These are phyloP conservation scores for Aegilops bicornis DNA, from an alignment of 176 grass and related monocot genomes.

Conservation along the genomic window DNA sequence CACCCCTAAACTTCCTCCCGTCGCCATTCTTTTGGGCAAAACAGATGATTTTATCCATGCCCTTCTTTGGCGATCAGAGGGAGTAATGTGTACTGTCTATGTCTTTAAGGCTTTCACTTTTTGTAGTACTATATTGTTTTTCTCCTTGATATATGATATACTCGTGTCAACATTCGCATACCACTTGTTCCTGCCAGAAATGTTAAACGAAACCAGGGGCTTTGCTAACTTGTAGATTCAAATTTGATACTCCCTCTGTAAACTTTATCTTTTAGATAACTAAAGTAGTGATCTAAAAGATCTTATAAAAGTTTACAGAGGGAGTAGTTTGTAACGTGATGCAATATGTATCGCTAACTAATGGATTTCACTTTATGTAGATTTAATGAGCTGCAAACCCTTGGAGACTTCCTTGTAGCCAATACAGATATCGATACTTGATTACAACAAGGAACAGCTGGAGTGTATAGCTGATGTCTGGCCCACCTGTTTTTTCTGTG, in stretches of 20 bases:
- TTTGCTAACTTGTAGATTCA: neutral
- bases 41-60: neutral
- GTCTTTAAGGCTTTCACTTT: neutral
- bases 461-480: slow-evolving; percentile 24
- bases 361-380: neutral
- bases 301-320: too few relatives aligned
- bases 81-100: neutral
- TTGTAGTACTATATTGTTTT: neutral
- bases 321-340: neutral
- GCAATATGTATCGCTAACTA: neutral
- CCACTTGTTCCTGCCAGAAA: neutral
- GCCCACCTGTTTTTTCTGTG: slow-evolving; percentile 26
- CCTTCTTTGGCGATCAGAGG: neutral
- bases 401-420: slow-evolving; percentile 11
- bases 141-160: neutral
- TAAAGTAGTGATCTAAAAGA: too few relatives aligned
- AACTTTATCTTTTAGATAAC: too few relatives aligned
- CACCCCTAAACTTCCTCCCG: too few relatives aligned
- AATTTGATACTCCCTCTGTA: neutral
- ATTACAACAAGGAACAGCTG: neutral
- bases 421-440: slow-evolving; percentile 8
- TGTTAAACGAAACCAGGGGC: neutral
- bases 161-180: neutral
- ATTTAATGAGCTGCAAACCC: slow-evolving; percentile 30
- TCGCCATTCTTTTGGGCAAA: neutral